Conservation (phyloP, 257 asterid species). For the Solanum stenotomum region DNA sequence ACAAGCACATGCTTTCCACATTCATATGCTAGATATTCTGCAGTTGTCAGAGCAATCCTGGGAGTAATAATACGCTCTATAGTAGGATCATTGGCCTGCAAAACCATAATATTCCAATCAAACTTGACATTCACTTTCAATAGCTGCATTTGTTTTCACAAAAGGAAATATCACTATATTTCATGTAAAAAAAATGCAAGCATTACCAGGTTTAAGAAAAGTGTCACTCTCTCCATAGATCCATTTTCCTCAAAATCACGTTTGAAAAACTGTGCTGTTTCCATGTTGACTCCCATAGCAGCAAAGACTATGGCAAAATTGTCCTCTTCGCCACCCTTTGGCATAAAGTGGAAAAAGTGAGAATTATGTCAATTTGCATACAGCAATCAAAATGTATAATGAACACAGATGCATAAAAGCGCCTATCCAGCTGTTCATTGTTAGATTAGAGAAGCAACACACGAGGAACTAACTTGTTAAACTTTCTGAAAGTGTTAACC, state of each 20-base stretch:
- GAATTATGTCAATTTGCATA: slow-evolving; percentile 2
- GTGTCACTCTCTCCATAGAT: slow-evolving; percentile 98
- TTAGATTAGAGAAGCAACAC: neutral
- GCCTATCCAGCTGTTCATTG: neutral
- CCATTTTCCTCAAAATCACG: slow-evolving; percentile 99
- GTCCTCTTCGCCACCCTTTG: slow-evolving; percentile 77
- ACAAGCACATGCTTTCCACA: slow-evolving; percentile 99
- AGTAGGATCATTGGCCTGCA: slow-evolving; percentile 96
- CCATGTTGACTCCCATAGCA: slow-evolving; percentile 99
- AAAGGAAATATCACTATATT: neutral
- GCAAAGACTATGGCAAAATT: slow-evolving; percentile 98
- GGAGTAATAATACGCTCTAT: slow-evolving; percentile 97
- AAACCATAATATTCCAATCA: neutral
- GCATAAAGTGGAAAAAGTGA: slow-evolving; percentile 12
- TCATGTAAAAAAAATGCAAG: neutral
- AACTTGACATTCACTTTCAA: neutral
- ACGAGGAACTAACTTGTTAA: neutral
- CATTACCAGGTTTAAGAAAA: slow-evolving; percentile 81
- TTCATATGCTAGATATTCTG: slow-evolving; percentile 91
- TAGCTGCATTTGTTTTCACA: neutral
- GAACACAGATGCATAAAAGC: neutral
- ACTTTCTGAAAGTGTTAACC: neutral
- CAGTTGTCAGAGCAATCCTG: slow-evolving; percentile 94
- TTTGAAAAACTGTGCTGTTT: slow-evolving; percentile 94
- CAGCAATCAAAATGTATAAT: neutral